Base-by-base conservation (phyloP, 306 rosid species). In the Astragalus glycyphyllos region DNA sequence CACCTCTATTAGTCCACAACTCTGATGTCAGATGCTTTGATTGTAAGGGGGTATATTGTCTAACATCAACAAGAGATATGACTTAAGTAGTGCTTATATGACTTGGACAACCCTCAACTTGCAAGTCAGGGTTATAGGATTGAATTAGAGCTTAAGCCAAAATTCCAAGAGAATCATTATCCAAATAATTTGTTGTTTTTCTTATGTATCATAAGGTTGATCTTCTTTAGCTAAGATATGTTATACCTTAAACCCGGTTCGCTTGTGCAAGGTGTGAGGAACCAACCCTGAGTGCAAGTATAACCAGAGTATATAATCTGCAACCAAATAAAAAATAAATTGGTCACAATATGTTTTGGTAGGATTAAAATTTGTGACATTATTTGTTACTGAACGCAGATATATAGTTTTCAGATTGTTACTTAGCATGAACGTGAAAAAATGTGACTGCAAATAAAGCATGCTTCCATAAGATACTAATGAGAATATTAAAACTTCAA, bases 251-350 rank as follows among this genome's bases (percentile, higher is more conserved):
- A 91, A 74, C 87, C 35, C 20, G 99, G 99, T 55, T 82, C 84
- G 68, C 92, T 85, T 8, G 84, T 6, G 82, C 97, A 95, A 54
- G 97, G 92, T 16, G 99, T 91, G 84, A 95, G 79, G 87, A 95
- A 89, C 97, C 99, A 95, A n/a, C 99, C 99, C 58, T 95, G 99
- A 42, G 89, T 80, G 55, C 99, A 95, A 54, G 90, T 76, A 69
- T 90, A 92, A 73, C 97, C 83, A 26, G 97, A 88, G 74, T 92
- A 92, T 71, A 92, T 77, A 72, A 90, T 68, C 98, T 92, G 80
- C 76, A 81, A 74, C 23, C 20, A 45, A 58, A 37, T 5, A 3
- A 38, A 61, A 65, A 41, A 5, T 3, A 9, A 8, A 63, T 62
- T 62, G 3, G 3, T 71, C 34, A 34, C 14, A 48, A 59, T 65